These are phyloP conservation scores for Paraphoma chrysanthemicola DNA, from an alignment of 2,329 filamentous ascomycete genomes.

Conservation along the genomic window DNA sequence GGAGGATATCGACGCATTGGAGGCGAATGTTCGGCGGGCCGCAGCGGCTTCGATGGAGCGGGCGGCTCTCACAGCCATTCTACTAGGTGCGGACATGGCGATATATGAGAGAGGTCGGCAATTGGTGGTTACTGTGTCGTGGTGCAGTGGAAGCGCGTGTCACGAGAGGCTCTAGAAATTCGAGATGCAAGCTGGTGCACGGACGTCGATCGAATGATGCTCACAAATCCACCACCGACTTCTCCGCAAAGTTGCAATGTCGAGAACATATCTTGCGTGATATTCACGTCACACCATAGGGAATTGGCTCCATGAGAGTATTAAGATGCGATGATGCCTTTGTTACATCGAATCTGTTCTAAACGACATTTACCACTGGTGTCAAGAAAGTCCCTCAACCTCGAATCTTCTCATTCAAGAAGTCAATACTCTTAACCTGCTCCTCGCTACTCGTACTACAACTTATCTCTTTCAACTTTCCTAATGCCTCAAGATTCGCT, in stretches of 20 bases:
- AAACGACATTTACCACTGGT: neutral
- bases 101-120: neutral
- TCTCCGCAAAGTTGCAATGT: no score
- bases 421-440: constrained; percentile 28
- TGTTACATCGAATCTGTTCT: neutral
- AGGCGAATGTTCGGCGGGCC: constrained; percentile 36
- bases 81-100: constrained; percentile 32
- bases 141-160: constrained; percentile 7
- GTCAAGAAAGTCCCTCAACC: neutral
- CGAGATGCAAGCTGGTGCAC: constrained; percentile 8
- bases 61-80: constrained; percentile 27
- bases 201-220: neutral
- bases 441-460: constrained; percentile 31
- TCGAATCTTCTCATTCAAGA: constrained; percentile 13
- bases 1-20: constrained; percentile 20
- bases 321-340: no score
- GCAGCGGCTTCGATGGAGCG: constrained; percentile 14
- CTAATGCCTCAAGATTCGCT: constrained; percentile 43
- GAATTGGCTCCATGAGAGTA: no score
- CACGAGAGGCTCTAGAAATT: constrained; percentile 19
- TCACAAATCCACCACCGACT: neutral
- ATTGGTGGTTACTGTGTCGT: neutral
- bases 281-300: no score
- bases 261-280: no score
- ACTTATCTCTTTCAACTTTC: constrained; percentile 41